Base-by-base conservation (phyloP, 2,329 filamentous ascomycete species). In the Fusarium transvaalense region DNA sequence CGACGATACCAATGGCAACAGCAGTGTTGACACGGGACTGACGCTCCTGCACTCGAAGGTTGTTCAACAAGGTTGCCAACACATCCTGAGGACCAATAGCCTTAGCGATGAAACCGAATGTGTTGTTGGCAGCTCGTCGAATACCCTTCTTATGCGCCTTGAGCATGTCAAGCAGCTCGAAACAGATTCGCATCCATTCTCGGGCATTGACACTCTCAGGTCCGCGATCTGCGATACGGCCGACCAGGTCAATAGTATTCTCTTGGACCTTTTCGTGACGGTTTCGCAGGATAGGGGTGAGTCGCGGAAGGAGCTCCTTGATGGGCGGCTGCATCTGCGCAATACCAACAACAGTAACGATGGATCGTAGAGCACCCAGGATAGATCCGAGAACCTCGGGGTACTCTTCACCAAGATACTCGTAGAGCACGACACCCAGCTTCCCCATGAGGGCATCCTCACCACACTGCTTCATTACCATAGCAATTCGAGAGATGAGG, bases 101-200 rank as follows among this genome's bases (percentile, higher is more conserved):
- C 82, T 99, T 99, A 78, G 96, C 96, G 76, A 99, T 99, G 86
- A 97, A 99, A 79, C 96, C 96, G 75, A 99, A 99, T 0, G 96
- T 99, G 84, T 99, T 99, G 88, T 99, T 99, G 74, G 96, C 97
- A 23, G 96, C 96, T 79, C 96, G 91, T 70, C 96, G 92, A 73
- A 99, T 99, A 70, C 96, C 97, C 86, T 99, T 99, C 83, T 99
- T 99, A 85, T 99, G 96, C 9, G 96, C 96, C 82, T 99, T 99
- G 75, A 99, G 88, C 96, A 99, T 99, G 81, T 99, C 96, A 31
- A 99, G 89, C 55, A 99, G 85, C 83, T 99, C 96, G 80, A 99
- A 99, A 82, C 96, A 99, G 78, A 99, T 99, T 78, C 96, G 91
- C 97, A 99, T 99, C 96, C 96, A 99, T 81, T 99, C 96, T 76